phyloP scores from a whole-genome alignment of 73 alveolate genomes.

The Symbiodinium pilosum region DNA sequence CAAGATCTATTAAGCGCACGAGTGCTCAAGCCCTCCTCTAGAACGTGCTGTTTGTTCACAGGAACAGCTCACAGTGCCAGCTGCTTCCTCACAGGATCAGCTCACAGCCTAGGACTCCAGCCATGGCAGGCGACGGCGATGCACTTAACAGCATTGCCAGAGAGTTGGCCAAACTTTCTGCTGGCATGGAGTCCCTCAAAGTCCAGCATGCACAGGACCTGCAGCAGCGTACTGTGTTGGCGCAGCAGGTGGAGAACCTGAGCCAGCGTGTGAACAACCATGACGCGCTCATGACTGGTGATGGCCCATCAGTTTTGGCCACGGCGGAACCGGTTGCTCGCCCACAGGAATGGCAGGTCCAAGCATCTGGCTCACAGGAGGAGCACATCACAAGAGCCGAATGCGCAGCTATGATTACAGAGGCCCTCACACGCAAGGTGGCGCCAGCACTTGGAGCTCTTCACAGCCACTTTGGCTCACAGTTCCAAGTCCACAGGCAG shows the following conservation, averaged over 20 bases:
- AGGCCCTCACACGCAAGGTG: neutral
- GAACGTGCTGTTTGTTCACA: too few relatives aligned
- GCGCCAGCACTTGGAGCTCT: neutral
- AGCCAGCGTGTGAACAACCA: neutral
- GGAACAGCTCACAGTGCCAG: too few relatives aligned
- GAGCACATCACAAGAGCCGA: neutral
- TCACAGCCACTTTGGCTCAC: neutral
- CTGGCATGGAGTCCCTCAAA: neutral
- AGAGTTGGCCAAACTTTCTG: neutral
- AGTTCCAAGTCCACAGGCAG: neutral
- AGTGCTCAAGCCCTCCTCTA: too few relatives aligned
- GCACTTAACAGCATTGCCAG: neutral
- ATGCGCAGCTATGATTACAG: neutral
- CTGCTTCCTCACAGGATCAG: neutral
- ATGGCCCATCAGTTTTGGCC: neutral
- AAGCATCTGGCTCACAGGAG: neutral
- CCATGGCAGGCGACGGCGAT: neutral
- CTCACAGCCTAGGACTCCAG: too few relatives aligned
- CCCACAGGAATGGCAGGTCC: neutral
- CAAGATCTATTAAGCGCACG: too few relatives aligned
- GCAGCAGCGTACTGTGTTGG: neutral
- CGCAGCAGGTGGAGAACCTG: neutral
- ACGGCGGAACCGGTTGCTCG: neutral
- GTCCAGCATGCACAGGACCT: neutral
- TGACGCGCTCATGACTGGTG: neutral